Base-by-base conservation (phyloP, 306 rosid species). In the Sophora flavescens region DNA sequence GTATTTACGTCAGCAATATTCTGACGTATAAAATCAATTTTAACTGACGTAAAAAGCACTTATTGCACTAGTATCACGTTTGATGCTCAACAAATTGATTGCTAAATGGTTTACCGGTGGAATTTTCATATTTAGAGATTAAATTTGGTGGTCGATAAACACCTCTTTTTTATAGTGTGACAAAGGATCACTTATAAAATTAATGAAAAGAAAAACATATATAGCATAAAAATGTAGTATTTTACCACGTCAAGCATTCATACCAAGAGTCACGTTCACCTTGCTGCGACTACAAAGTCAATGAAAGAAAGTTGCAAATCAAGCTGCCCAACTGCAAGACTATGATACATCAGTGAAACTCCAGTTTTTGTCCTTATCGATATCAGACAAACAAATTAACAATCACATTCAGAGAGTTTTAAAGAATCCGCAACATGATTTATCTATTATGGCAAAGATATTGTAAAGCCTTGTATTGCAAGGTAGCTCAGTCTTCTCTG, bases 231-330 rank as follows among this genome's bases (percentile, higher is more conserved):
- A 41, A 51, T 8, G 70, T 16, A 64, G 53, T 51, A 58, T 44
- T 71, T 69, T 89, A 86, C 93, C 92, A 81, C 50, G 66, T 88
- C 88, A 91, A 82, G 84, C 89, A 82, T 5, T 70, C 84, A 89
- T 30, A 28, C 89, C 90, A 65, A 91, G 89, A 64, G 77, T 79
- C 79, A 86, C 63, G 41, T 78, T 82, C 72, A 85, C 54, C 76
- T 85, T 84, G 57, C 45, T 39, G 70, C 89, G 82, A 26, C 82
- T 82, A 54, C 63, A 50, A 79, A 82, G 69, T 87, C 80, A 39
- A 88, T 70, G 81, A 92, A 92, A 68, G 82, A 80, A 56, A 92
- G 91, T 56, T 64, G 84, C 85, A 92, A 75, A 79, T 85, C 74
- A 63, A 88, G 97, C 63, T 78, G 82, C 74, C 75, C 77, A 72